Evolutionary conservation across 306 rosid genomes (phyloP), one percentile per base, ranked within the genome.

Genomic region (Vicia faba): DNA sequence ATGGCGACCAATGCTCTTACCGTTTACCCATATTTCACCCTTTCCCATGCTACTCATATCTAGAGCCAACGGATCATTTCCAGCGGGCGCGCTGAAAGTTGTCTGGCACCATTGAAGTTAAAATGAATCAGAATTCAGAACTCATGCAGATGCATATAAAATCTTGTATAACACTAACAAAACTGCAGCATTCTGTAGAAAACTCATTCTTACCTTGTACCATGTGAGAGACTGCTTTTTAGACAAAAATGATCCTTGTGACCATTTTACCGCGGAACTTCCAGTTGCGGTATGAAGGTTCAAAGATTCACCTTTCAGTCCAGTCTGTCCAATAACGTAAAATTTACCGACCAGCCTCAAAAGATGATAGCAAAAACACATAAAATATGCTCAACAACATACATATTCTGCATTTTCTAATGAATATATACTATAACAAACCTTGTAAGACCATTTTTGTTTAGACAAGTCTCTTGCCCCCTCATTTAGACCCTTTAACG

Each of bases 361-460:
- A 59, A 59, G 41, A 33, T 1, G 4, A 70, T 11, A 62, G 36
- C 16, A 43, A 8, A 46, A 58, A 39, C 36, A 35, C 31, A 35
- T 43, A 49, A 11, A 39, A 70, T 44, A 16, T 43, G 61, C 61
- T 19, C 65, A 39, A 51, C 55, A 28, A 62, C 7, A 45, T 8
- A 54, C 65, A 31, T 31, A 31, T 29, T 29, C 7, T 5, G 33
- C 33, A 29, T 29, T 29, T 29, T 29, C 33, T 29, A 31, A 33
- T 33, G 9, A 33, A 33, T 33, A 35, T 19, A 23, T 8, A 5
- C 29, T 13, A 48, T 46, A 58, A 77, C 73, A 63, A 53, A 92
- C 98, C 98, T 92, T 84, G 90, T 87, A 88, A 53, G 96, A 85
- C 98, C 98, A 89, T 84, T 87, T 84, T 79, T 89, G 93, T 71